A percentile compares a stretch with the other conserved stretches of the same genome.
Conservation (phyloP, 108 stramenopile genomes). For the Skeletonema costatum region DNA sequence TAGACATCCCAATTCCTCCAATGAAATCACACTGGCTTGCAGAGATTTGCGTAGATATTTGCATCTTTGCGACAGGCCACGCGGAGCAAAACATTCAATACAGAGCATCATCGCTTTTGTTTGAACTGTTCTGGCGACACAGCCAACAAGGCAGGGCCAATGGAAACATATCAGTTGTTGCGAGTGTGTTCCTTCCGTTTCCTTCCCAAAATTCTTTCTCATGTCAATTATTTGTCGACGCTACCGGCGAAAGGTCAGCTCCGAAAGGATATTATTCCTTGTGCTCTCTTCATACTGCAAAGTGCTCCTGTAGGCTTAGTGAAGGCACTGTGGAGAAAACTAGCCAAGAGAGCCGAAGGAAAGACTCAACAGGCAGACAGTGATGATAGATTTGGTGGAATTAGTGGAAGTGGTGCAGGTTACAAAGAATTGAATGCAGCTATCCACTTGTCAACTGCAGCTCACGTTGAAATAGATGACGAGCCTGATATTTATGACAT, state of each 20-base stretch:
- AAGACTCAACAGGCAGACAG: constrained; percentile 45
- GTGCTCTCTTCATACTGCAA: constrained; percentile 77
- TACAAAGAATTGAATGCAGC: constrained; percentile 5
- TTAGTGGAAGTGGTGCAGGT: constrained; percentile 34
- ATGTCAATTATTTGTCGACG: constrained; percentile 71
- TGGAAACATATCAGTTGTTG: constrained; percentile 64
- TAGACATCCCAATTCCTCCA: constrained; percentile 33
- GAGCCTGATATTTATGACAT: constrained; percentile 76
- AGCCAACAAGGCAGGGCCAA: constrained; percentile 63
- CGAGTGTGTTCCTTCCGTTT: constrained; percentile 79
- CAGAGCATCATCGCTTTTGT: constrained; percentile 77
- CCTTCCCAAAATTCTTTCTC: constrained; percentile 65
- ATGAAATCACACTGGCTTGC: constrained; percentile 84
- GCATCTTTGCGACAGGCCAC: constrained; percentile 78
- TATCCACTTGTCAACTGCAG: constrained; percentile 10
- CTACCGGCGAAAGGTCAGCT: constrained; percentile 77
- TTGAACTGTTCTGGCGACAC: constrained; percentile 81
- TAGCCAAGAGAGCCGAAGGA: constrained; percentile 57
- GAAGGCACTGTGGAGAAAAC: constrained; percentile 80
- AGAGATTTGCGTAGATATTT: constrained; percentile 79
- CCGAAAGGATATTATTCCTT: constrained; percentile 79
- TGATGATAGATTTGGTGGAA: constrained; percentile 61
- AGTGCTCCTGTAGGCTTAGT: constrained; percentile 79
- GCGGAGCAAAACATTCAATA: constrained; percentile 79
- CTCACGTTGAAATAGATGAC: constrained; percentile 22